Base-by-base conservation (phyloP, 225 moss, liverwort and hornwort genomes). In the Physcomitrellopsis africana region DNA sequence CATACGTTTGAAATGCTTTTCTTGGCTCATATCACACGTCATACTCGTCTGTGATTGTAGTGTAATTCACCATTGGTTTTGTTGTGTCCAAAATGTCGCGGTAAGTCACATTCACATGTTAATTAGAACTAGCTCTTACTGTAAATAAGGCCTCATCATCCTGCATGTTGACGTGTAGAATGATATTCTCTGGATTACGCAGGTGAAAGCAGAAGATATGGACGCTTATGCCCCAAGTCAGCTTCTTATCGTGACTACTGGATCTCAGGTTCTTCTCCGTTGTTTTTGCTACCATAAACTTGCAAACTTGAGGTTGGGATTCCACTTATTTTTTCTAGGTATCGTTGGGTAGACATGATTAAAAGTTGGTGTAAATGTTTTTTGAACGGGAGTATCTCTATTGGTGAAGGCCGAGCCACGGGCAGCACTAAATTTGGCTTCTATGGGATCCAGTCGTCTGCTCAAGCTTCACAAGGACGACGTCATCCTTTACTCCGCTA, bases 131-230 rank as follows among this genome's bases (percentile, higher is more conserved):
- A 60, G 54, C 22, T 49, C 49, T 2, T 42, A 49, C 2, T 8
- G 16, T 61, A 0, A 22, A 17, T 54, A 41, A 48, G 53, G 18
- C 7, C 44, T 51, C 26, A 13, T 57, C 13, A 53, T 79, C 57
- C 29, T 27, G 58, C 42, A 15, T 65, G n/a, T 69, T 72, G 72
- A 76, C 66, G 8, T 60, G 63, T 32, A 27, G 43, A 37, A 37
- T 37, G 5, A 37, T 37, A 37, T 37, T 37, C 13, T 69, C 17
- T 60, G 68, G 48, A 43, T 64, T 85, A 3, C 32, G 68, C 72
- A 96, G 96, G 94, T 99, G 0, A 99, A 95, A 88, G 87, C 95
- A 52, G 99, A 99, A 81, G 99, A 99, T 61, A 95, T 99, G 89
- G 93, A 86, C 26, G 90, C 93, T 16, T 99, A 95, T 74, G 74